Evolutionary conservation across 2,329 filamentous ascomycete genomes (phyloP).

Genomic region (Cladosporium sp.): DNA sequence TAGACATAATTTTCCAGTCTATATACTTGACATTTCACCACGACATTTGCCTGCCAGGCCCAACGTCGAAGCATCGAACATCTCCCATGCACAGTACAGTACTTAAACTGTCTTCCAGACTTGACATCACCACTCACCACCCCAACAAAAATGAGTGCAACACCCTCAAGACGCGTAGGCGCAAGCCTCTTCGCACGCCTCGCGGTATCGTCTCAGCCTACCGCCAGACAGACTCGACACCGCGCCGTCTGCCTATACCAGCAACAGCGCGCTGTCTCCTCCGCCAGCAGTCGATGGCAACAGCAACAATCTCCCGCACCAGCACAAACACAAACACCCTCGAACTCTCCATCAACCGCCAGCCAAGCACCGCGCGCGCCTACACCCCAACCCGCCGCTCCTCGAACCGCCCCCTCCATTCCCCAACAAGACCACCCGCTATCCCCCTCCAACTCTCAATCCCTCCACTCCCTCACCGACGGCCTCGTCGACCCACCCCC

Average conservation of each 20-base stretch:
- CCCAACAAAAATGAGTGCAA: conserved; percentile 21
- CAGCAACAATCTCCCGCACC: conserved; percentile 9
- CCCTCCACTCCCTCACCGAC: conserved; percentile 41
- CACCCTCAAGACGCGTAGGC: conserved; percentile 20
- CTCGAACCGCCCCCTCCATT: conserved; percentile 4
- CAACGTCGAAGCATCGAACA: too few species aligned
- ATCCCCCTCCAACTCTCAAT: conserved; percentile 19
- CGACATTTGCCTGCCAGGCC: too few species aligned
- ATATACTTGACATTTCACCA: too few species aligned
- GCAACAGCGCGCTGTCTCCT: conserved; percentile 21
- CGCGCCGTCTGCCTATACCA: conserved; percentile 6
- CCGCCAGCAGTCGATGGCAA: conserved; percentile 21
- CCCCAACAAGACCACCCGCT: conserved; percentile 17
- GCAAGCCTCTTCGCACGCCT: conserved; percentile 22
- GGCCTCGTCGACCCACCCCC: conserved; percentile 51
- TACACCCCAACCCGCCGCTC: conserved; percentile 9
- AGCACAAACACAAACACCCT: background rate
- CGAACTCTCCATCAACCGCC: too few species aligned
- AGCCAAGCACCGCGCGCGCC: conserved; percentile 3
- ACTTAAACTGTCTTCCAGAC: too few species aligned
- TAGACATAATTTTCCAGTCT: too few species aligned
- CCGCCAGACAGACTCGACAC: conserved; percentile 1
- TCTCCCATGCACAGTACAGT: too few species aligned
- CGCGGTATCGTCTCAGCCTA: conserved; percentile 16
- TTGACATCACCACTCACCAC: background rate